A percentile compares a stretch with the other conserved stretches of the same genome.
These are phyloP conservation scores for Decorospora gaudefroyi DNA, from an alignment of 2,329 filamentous ascomycete species.

Conservation along the genomic window DNA sequence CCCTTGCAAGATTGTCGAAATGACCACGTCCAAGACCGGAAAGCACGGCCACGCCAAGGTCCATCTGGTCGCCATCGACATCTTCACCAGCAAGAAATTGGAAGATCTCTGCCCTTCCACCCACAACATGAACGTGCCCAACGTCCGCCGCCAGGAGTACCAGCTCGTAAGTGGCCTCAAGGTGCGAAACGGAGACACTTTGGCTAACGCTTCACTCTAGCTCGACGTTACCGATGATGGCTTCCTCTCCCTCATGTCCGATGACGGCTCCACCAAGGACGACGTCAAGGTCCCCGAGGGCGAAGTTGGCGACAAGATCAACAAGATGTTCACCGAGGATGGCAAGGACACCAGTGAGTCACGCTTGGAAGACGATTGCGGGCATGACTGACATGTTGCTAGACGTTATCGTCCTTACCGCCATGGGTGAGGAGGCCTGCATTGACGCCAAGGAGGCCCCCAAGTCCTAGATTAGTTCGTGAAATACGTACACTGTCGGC, in stretches of 20 bases:
- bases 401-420: constrained; percentile 91
- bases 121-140: constrained; percentile 96
- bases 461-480: constrained; percentile 45
- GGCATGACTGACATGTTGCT: constrained; percentile 23
- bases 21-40: constrained; percentile 99
- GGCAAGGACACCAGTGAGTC: constrained; percentile 91
- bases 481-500: constrained; percentile 35
- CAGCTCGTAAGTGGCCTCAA: constrained; percentile 77
- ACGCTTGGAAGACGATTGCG: neutral
- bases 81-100: constrained; percentile 99
- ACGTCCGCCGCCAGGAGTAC: constrained; percentile 88
- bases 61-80: constrained; percentile 95
- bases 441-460: constrained; percentile 95
- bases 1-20: constrained; percentile 99
- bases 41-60: constrained; percentile 99
- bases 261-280: constrained; percentile 85
- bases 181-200: constrained; percentile 5
- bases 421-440: constrained; percentile 93
- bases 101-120: constrained; percentile 99
- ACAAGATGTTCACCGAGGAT: constrained; percentile 76
- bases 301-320: constrained; percentile 86
- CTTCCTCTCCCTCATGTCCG: constrained; percentile 91
- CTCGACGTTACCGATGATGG: constrained; percentile 92
- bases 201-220: constrained; percentile 54
- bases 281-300: constrained; percentile 92